phyloP scores from a whole-genome alignment of 2,329 filamentous ascomycete genomes.

The Niveomyces coronatus region DNA sequence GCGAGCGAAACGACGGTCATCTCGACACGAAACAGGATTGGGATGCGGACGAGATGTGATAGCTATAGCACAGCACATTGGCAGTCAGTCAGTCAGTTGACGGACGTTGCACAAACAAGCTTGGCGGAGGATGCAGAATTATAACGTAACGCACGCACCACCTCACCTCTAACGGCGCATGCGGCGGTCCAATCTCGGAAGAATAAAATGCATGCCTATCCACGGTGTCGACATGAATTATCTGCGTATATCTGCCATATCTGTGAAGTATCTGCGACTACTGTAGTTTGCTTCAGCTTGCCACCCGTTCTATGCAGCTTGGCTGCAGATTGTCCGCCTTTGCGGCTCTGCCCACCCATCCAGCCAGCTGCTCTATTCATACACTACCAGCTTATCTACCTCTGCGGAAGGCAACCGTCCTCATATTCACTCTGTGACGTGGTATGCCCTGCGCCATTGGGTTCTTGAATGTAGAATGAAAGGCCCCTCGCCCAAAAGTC shows the following conservation, averaged over 20 bases:
- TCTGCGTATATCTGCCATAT: neutral
- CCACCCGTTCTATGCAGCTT: neutral
- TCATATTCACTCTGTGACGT: neutral
- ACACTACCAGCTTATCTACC: neutral
- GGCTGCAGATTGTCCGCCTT: neutral
- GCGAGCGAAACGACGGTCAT: neutral
- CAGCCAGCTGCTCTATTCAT: neutral
- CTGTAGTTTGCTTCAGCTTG: neutral
- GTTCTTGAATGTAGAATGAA: neutral
- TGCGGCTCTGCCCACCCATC: neutral
- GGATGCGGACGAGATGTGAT: constrained; percentile 1
- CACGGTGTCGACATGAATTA: neutral
- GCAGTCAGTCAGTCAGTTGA: constrained; percentile 4
- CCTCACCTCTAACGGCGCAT: neutral
- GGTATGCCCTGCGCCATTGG: neutral
- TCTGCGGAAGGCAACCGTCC: neutral
- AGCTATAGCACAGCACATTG: neutral
- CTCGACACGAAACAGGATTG: neutral
- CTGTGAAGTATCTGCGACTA: neutral
- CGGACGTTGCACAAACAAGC: neutral
- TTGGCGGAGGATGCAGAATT: neutral
- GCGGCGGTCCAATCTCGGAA: neutral
- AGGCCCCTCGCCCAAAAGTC: neutral
- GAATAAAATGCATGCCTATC: neutral
- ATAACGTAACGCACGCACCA: neutral